Evolutionary conservation across 441 rosid species (phyloP).

Genomic region (Gossypium davidsonii): DNA sequence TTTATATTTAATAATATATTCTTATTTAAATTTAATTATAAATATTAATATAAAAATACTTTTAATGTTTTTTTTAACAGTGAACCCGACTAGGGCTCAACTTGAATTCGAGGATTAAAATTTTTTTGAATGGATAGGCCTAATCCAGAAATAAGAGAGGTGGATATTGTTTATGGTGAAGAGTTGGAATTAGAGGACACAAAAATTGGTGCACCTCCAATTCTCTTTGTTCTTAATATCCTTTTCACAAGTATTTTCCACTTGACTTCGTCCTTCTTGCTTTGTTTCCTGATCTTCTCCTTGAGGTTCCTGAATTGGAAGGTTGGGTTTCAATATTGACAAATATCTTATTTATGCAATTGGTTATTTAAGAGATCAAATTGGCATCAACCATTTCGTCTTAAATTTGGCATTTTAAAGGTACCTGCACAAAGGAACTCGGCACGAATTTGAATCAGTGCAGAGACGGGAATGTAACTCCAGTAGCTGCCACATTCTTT

Average conservation of each 20-base stretch:
- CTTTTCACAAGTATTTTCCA: slow-evolving; percentile 75
- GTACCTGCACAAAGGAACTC: slow-evolving; percentile 82
- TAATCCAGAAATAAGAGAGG: background rate
- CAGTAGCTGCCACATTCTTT: slow-evolving; percentile 89
- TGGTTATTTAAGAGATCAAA: background rate
- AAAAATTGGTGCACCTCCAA: slow-evolving; percentile 51
- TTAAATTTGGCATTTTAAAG: too few species aligned
- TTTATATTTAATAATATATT: too few species aligned
- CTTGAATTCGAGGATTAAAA: too few species aligned
- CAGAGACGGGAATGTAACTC: slow-evolving; percentile 86
- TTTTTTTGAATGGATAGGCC: too few species aligned
- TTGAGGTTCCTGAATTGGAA: slow-evolving; percentile 47
- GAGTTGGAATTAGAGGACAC: slow-evolving; percentile 23
- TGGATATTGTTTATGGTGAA: slow-evolving; percentile 3
- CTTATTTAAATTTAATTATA: too few species aligned
- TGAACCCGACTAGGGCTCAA: too few species aligned
- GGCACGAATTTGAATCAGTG: slow-evolving; percentile 43
- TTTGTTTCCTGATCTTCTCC: slow-evolving; percentile 55
- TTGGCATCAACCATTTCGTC: too few species aligned
- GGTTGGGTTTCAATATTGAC: background rate
- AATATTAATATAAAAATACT: too few species aligned
- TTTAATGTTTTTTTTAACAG: too few species aligned
- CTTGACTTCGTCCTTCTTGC: slow-evolving; percentile 69
- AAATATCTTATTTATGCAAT: background rate
- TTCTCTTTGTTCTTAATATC: slow-evolving; percentile 50